Percentiles rank a stretch among this genome's conserved stretches.
phyloP scores from a whole-genome alignment of 148 eudicot species.

The Rhododendron griersonianum region DNA sequence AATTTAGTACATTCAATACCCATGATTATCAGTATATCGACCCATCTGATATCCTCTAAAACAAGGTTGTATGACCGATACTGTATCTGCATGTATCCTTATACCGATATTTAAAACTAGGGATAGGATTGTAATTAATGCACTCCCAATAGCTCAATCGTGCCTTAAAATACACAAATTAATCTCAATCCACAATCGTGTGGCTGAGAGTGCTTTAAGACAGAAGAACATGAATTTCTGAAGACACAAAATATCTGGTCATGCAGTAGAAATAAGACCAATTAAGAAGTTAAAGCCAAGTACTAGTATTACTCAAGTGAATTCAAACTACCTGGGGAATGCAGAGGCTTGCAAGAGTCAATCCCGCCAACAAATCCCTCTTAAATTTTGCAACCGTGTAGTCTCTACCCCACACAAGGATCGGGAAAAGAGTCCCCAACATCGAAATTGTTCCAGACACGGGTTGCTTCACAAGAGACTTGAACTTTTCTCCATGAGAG shows the following conservation, averaged over 20 bases:
- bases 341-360: slow-evolving; percentile 44
- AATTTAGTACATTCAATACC: neutral
- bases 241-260: too few species aligned
- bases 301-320: neutral
- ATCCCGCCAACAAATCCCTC: slow-evolving; percentile 31
- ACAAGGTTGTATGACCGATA: too few species aligned
- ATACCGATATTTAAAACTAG: too few species aligned
- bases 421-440: slow-evolving; percentile 22
- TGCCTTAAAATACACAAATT: neutral
- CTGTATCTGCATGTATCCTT: too few species aligned
- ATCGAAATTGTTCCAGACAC: slow-evolving; percentile 5
- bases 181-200: neutral
- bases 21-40: neutral
- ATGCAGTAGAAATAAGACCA: neutral
- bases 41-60: too few species aligned
- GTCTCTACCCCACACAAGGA: slow-evolving; percentile 16
- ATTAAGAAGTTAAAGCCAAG: neutral
- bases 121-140: too few species aligned
- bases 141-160: neutral
- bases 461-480: slow-evolving; percentile 11
- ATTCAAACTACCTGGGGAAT: slow-evolving; percentile 32
- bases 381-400: slow-evolving; percentile 22
- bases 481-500: slow-evolving; percentile 5
- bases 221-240: too few species aligned
- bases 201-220: too few species aligned